A percentile compares a stretch with the other conserved stretches of the same genome.
phyloP scores from a whole-genome alignment of 2,329 filamentous ascomycete genomes.

The Diaporthe eres region DNA sequence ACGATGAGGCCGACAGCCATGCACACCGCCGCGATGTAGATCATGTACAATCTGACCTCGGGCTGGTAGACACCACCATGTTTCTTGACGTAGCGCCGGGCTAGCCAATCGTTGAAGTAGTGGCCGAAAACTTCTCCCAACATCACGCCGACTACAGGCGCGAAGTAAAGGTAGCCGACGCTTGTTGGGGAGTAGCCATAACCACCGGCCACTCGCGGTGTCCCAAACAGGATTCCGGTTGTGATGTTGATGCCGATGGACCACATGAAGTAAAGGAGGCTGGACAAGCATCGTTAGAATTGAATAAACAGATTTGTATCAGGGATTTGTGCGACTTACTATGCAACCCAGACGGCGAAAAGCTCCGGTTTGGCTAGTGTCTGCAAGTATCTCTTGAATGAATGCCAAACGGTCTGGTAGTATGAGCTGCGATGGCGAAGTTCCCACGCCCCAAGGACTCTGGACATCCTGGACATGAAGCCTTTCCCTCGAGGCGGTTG shows the following conservation, averaged over 20 bases:
- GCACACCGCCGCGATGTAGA: constrained; percentile 57
- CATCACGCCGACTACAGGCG: constrained; percentile 60
- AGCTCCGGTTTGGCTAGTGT: constrained; percentile 10
- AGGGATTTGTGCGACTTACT: background rate
- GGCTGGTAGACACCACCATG: constrained; percentile 56
- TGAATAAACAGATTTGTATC: accelerated
- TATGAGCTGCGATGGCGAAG: constrained; percentile 8
- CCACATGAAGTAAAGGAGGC: constrained; percentile 49
- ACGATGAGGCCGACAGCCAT: constrained; percentile 58
- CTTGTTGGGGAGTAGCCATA: constrained; percentile 54
- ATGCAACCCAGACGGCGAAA: constrained; percentile 3
- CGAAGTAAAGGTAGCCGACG: constrained; percentile 62
- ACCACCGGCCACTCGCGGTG: constrained; percentile 55
- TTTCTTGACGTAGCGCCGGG: constrained; percentile 48
- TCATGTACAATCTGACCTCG: constrained; percentile 58
- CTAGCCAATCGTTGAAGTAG: constrained; percentile 61
- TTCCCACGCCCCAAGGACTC: constrained; percentile 15
- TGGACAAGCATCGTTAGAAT: background rate
- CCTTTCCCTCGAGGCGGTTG: constrained; percentile 1
- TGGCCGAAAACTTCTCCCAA: constrained; percentile 61
- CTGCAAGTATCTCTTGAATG: constrained; percentile 17
- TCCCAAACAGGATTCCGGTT: constrained; percentile 56
- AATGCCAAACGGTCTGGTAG: background rate
- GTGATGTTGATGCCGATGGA: constrained; percentile 60
- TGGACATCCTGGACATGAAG: background rate